Evolutionary conservation across 139 green algal genomes (phyloP).

Genomic region (Zygnema circumcarinatum): DNA sequence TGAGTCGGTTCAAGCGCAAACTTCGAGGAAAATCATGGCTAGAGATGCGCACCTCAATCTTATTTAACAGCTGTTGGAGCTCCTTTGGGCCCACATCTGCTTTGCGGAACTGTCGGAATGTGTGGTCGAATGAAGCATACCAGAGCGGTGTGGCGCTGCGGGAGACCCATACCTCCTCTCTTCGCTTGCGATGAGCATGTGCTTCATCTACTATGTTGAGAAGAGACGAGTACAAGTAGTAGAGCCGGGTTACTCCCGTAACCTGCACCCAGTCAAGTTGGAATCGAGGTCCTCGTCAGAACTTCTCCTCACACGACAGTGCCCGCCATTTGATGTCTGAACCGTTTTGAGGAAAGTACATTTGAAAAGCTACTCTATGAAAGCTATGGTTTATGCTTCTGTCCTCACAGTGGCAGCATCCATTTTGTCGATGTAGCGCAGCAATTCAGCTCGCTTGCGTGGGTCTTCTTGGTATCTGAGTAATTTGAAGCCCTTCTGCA

Average conservation of each 20-base stretch:
- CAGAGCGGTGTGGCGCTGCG: constrained; percentile 27
- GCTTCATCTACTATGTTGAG: constrained; percentile 51
- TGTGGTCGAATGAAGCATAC: constrained; percentile 49
- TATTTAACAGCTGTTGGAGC: constrained; percentile 1
- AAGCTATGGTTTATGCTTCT: too few relatives aligned
- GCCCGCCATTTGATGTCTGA: not conserved
- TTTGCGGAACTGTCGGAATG: constrained; percentile 19
- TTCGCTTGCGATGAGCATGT: constrained; percentile 18
- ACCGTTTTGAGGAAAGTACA: too few relatives aligned
- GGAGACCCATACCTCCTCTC: constrained; percentile 8
- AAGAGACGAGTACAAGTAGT: constrained; percentile 42
- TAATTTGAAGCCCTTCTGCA: constrained; percentile 31
- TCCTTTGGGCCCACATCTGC: constrained; percentile 18
- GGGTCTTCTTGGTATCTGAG: constrained; percentile 37
- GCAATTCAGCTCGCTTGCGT: constrained; percentile 21
- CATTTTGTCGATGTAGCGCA: constrained; percentile 50
- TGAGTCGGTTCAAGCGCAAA: not conserved
- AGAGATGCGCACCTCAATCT: not conserved
- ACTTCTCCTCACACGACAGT: not conserved
- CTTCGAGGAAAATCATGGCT: not conserved
- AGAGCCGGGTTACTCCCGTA: constrained; percentile 25
- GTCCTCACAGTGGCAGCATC: constrained; percentile 23
- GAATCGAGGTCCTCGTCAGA: too few relatives aligned
- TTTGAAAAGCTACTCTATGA: too few relatives aligned
- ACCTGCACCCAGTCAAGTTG: constrained; percentile 20